Base-by-base conservation (phyloP, 2,329 filamentous ascomycete species). In the Talaromyces rugulosus region DNA sequence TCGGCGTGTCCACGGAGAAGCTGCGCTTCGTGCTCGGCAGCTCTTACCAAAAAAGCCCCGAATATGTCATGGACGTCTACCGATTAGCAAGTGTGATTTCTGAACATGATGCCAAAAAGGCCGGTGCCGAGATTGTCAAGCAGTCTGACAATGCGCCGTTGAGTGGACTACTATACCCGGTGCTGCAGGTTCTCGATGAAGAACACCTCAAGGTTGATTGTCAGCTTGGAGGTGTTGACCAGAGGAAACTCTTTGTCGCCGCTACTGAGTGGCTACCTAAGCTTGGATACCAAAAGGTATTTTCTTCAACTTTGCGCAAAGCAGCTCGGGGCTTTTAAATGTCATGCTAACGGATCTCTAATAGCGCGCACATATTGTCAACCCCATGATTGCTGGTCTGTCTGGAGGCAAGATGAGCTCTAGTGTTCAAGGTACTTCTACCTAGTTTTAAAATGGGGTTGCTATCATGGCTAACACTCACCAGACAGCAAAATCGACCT, bases 91-190 rank as follows among this genome's bases (percentile, higher is more conserved):
- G 85, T 3, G 77, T 91, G 59, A 85, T 89, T 5, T 88, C 88
- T 14, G 87, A 92, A 77, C 87, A 93, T 72, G 88, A 95, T 71
- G 91, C 92, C 16, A 91, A 92, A 77, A 95, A 92, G 77, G 93
- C 94, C 0, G 94, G 94, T 44, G 90, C 92, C 1, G 95, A 98
- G 77, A 87, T 98, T 7, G 94, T 99, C 67, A 98, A 98, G 83
- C 92, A 98, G 80, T 87, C 89, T 3, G 85, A 86, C 61, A 92
- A 94, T 70, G 85, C 89, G 9, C 85, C 89, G 3, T 74, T 96
- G 60, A 87, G 84, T 61, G 91, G 90, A 1, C 82, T 94, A 12
- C 84, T 94, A 64, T 96, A 96, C 81, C 91, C 91, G 0, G 82
- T 96, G 55, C 88, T 99, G 78, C 95, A 98, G 78, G 90, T 90